phyloP scores from a whole-genome alignment of 73 alveolate species.

The Paramecium pentaurelia region DNA sequence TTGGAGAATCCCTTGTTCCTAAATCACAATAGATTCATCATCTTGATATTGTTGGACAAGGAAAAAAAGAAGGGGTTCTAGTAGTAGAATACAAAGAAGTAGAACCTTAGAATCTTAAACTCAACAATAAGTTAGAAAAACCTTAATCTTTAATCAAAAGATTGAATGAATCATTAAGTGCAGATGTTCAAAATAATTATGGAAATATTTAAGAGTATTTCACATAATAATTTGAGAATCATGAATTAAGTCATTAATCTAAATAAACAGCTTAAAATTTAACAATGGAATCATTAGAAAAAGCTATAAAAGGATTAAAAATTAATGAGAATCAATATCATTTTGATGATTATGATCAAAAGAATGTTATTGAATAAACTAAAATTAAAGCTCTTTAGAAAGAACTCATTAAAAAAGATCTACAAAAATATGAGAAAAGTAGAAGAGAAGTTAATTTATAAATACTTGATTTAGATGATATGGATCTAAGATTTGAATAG shows the following conservation, averaged over 20 bases:
- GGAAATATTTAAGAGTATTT: not conserved
- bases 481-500: conserved; percentile 10
- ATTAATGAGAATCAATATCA: not conserved
- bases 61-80: conserved; percentile 38
- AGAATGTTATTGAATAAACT: not conserved
- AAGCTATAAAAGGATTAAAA: not conserved
- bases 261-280: not conserved
- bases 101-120: not conserved
- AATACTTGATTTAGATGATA: not conserved
- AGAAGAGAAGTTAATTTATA: conserved; percentile 1
- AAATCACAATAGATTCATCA: not conserved
- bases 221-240: not conserved
- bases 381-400: not conserved
- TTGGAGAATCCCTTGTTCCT: conserved; percentile 25
- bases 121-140: not conserved
- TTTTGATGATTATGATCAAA: not conserved
- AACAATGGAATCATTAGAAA: not conserved
- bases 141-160: not conserved
- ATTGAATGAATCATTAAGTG: not conserved
- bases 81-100: not conserved
- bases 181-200: not conserved
- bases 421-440: not conserved
- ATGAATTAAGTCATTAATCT: not conserved
- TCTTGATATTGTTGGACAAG: conserved; percentile 2
- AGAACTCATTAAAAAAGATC: conserved; percentile 14